phyloP scores from a whole-genome alignment of 805 yeast genomes.

The Limtongozyma cylindracea region DNA sequence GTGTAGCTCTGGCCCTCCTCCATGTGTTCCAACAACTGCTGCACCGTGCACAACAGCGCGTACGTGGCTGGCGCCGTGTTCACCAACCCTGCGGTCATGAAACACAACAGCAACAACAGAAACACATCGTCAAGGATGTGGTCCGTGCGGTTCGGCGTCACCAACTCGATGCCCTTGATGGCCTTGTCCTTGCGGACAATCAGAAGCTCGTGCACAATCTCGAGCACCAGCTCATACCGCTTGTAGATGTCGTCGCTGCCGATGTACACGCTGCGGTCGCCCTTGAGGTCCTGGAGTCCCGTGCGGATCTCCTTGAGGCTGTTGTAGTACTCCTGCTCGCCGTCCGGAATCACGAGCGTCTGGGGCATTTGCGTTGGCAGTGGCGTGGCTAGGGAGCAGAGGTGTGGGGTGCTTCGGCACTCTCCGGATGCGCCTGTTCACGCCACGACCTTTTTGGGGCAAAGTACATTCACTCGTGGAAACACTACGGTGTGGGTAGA shows the following conservation, averaged over 20 bases:
- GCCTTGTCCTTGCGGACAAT: conserved; percentile 22
- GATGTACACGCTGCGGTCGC: conserved; percentile 37
- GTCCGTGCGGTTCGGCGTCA: conserved; percentile 32
- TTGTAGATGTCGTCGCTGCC: conserved; percentile 41
- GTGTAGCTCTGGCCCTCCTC: conserved; percentile 67
- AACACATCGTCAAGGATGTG: conserved; percentile 67
- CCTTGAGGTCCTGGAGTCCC: conserved; percentile 16
- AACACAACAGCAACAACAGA: conserved; percentile 66
- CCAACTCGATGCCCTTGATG: conserved; percentile 10
- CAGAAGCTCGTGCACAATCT: conserved; percentile 24
- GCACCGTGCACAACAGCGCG: conserved; percentile 71
- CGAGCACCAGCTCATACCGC: conserved; percentile 31
- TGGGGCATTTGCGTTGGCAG: too few species aligned
- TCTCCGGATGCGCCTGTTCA: too few species aligned
- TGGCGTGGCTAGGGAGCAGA: too few species aligned
- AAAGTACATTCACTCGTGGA: too few species aligned
- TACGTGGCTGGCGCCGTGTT: conserved; percentile 87
- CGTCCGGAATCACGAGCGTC: too few species aligned
- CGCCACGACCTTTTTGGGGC: too few species aligned
- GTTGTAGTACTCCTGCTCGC: conserved; percentile 10
- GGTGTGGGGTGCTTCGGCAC: too few species aligned
- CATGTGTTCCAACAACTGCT: conserved; percentile 60
- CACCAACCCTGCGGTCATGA: conserved; percentile 77
- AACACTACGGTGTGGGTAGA: too few species aligned
- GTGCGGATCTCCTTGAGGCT: conserved; percentile 7